Base-by-base conservation (phyloP, 2,329 filamentous ascomycete species). In the Rhinocladiella similis region DNA sequence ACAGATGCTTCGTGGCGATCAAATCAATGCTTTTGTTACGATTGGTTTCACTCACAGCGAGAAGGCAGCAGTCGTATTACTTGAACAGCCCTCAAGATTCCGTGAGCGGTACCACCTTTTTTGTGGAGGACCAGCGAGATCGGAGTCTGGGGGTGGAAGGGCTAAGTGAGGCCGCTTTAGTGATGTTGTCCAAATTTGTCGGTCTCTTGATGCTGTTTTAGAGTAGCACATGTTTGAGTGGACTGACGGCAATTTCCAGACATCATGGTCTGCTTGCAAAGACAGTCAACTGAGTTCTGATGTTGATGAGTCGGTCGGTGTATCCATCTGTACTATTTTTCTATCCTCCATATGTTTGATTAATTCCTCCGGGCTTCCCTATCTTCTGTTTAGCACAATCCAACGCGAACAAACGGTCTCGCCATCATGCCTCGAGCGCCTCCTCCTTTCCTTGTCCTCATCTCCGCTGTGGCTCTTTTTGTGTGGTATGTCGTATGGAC, bases 381-480 rank as follows among this genome's bases (percentile, higher is more conserved):
- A 33, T 33, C 29, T 33, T 33, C 29, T 33, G 29, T 33, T 12
- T 33, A 33, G 29, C 10, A 33, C 29, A 33, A 12, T 12, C 10
- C 29, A 33, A 33, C 29, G 29, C 10, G 10, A 12, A 33, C 29
- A 33, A 33, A 33, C 29, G 29, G 29, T 33, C 29, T 33, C 29
- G 29, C 13, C 47, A 57, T 25, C 52, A 66, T 66, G 64, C 63
- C 64, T 63, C 64, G 63, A 47, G 57, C 47, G 25, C 64, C 65
- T 13, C 62, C 60, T 19, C 54, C 63, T 27, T 53, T 66, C 50
- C 56, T 67, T 50, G 53, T 67, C 19, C 46, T 68, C 29, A 18
- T 70, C 12, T 55, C 60, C 43, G 66, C 66, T 46, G 27, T 68
- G 29, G 62, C 59, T 38, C 53, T 69, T 2, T 63, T 70, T 50